Evolutionary conservation across 2,329 filamentous ascomycete genomes (phyloP).

Genomic region (Endoconidiophora laricicola): DNA sequence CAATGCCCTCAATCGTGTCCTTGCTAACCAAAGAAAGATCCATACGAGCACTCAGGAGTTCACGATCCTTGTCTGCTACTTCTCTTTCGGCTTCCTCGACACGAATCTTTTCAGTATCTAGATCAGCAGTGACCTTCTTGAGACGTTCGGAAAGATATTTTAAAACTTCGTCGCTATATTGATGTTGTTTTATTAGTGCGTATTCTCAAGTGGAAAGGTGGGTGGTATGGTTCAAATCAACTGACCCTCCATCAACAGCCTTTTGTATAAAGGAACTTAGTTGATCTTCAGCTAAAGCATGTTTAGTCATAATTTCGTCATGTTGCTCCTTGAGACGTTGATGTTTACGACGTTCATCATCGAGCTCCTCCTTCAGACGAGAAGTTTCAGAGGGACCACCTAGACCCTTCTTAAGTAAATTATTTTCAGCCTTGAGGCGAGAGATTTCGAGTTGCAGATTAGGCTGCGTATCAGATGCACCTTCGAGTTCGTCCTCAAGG

Average conservation of each 20-base stretch:
- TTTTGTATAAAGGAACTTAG: slow-evolving; percentile 36
- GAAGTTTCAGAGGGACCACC: slow-evolving; percentile 37
- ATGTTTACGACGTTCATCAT: slow-evolving; percentile 33
- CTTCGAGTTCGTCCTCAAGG: slow-evolving; percentile 41
- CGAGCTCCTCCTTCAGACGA: slow-evolving; percentile 37
- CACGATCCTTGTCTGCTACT: slow-evolving; percentile 37
- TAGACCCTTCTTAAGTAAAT: slow-evolving; percentile 37
- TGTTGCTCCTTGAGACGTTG: slow-evolving; percentile 37
- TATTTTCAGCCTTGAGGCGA: slow-evolving; percentile 44
- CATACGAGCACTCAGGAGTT: slow-evolving; percentile 33
- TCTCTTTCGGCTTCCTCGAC: slow-evolving; percentile 30
- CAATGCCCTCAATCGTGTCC: slow-evolving; percentile 36
- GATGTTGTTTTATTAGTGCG: neutral
- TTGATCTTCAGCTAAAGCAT: slow-evolving; percentile 40
- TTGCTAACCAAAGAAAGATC: slow-evolving; percentile 39
- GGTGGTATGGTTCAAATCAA: neutral
- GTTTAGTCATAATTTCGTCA: slow-evolving; percentile 41
- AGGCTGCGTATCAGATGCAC: slow-evolving; percentile 17
- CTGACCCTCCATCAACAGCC: slow-evolving; percentile 31
- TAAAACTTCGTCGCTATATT: slow-evolving; percentile 16
- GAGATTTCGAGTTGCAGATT: slow-evolving; percentile 36
- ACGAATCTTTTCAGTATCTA: slow-evolving; percentile 28
- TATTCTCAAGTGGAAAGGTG: neutral
- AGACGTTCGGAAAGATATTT: slow-evolving; percentile 24
- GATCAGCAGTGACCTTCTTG: slow-evolving; percentile 28